Percentiles rank a stretch among this genome's conserved stretches.
These are phyloP conservation scores for Abortiporus biennis DNA, from an alignment of 1,284 basidiomycete species.

Conservation along the genomic window DNA sequence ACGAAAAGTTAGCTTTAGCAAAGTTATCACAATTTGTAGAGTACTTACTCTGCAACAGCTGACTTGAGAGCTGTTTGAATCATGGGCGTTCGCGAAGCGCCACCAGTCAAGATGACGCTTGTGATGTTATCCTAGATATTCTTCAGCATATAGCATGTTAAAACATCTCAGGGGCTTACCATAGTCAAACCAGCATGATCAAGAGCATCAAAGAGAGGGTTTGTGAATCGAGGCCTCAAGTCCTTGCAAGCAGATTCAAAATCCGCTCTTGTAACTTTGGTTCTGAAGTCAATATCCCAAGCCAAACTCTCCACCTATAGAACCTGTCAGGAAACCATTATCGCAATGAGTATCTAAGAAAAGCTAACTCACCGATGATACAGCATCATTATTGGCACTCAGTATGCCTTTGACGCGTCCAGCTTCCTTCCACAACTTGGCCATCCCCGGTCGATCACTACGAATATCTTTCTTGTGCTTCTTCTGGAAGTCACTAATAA, in stretches of 20 bases:
- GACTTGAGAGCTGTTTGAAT: slow-evolving; percentile 79
- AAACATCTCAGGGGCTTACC: slow-evolving; percentile 28
- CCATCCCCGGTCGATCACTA: slow-evolving; percentile 82
- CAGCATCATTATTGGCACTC: slow-evolving; percentile 86
- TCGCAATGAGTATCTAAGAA: not conserved
- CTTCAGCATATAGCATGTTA: not conserved
- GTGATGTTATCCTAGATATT: slow-evolving; percentile 60
- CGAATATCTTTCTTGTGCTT: slow-evolving; percentile 62
- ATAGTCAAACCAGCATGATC: slow-evolving; percentile 62
- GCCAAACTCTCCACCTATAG: slow-evolving; percentile 79
- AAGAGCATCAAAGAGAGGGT: slow-evolving; percentile 79
- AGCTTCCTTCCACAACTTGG: slow-evolving; percentile 92
- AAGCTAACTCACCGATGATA: slow-evolving; percentile 49
- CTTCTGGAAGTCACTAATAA: slow-evolving; percentile 71
- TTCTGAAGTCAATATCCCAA: slow-evolving; percentile 88
- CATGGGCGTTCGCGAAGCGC: slow-evolving; percentile 87
- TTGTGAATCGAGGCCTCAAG: slow-evolving; percentile 55
- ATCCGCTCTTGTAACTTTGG: slow-evolving; percentile 67
- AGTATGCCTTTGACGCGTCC: slow-evolving; percentile 88
- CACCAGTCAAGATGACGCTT: slow-evolving; percentile 90
- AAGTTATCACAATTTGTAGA: not conserved
- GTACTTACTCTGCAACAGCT: slow-evolving; percentile 67
- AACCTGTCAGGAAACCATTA: not conserved
- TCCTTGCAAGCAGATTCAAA: slow-evolving; percentile 75
- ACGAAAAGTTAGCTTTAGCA: slow-evolving; percentile 10